Base-by-base conservation (phyloP, 2,329 filamentous ascomycete genomes). In the Rasamsonia emersonii region DNA sequence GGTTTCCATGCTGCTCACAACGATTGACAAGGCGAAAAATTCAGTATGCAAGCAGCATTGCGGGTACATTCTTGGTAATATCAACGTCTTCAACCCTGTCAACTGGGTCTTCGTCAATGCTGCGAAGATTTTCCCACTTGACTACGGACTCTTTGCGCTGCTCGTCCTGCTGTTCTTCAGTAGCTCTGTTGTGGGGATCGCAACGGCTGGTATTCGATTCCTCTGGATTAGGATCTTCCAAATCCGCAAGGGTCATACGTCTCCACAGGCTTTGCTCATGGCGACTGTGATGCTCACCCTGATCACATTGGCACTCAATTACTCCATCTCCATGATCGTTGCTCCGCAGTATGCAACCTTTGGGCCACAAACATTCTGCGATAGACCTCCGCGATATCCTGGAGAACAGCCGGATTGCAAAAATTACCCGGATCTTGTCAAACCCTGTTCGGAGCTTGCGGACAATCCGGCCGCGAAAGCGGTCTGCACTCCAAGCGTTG, bases 11-110 rank as follows among this genome's bases (percentile, higher is more conserved):
- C 73, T 96, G 45, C 82, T 96, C 53, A 96, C 89, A 0, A 82
- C 79, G 44, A 86, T 96, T 50, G 91, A 98, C 72, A 96, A 96
- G 65, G 85, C 86, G 20, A 88, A 82, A 58, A 95, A 96, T 65
- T 95, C 88, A 3, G 67, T 93, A 41, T 98, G 91, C 73, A 89
- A 91, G 57, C 68, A 78, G 37, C 79, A 77, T 47, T 98, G 91
- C 54, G 91, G 91, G 40, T 98, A 95, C 61, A 83, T 96, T 30
- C 71, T 98, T 4, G 86, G 79, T 25, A 71, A 79, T 51, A 82
- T 93, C 56, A 86, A 93, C 56, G 78, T 96, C 46, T 93, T 95
- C 67, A 91, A 98, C 56, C 91, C 91, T 1, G 68, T 95, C 52
- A 96, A 98, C 64, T 93, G 81, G 74, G 67, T 93, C 36, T 76